These are phyloP conservation scores for Populus nigra DNA, from an alignment of 345 rosid species.

Conservation along the genomic window DNA sequence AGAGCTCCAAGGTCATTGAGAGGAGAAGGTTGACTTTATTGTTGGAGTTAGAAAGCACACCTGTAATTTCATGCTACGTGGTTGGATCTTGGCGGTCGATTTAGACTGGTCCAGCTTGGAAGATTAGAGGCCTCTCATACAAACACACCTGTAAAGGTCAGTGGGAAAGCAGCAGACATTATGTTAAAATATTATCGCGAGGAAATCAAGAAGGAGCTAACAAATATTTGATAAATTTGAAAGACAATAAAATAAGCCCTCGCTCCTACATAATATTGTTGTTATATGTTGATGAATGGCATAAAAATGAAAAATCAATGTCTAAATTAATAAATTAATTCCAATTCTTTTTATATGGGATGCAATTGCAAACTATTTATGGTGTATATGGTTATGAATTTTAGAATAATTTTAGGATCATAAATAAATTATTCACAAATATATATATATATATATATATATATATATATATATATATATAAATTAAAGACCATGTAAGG, in stretches of 20 bases:
- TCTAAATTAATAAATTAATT: too few species aligned
- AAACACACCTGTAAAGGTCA: conserved; percentile 1
- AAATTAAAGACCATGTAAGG: too few species aligned
- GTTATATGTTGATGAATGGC: neutral
- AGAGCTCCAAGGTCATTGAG: neutral
- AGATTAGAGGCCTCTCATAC: neutral
- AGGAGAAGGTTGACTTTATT: conserved; percentile 30
- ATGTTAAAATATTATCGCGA: neutral
- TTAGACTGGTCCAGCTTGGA: conserved; percentile 21
- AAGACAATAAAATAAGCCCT: neutral
- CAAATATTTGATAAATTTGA: neutral
- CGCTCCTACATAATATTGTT: too few species aligned
- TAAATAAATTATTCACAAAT: too few species aligned
- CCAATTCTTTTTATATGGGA: too few species aligned
- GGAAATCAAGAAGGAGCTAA: neutral
- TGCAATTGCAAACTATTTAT: too few species aligned
- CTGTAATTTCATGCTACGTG: conserved; percentile 20
- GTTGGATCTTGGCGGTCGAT: conserved; percentile 7
- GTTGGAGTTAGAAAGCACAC: conserved; percentile 16
- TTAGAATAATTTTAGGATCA: too few species aligned
- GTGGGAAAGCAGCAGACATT: neutral
- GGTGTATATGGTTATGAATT: too few species aligned
- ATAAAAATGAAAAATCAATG: too few species aligned
- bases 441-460: too few species aligned
- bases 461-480: too few species aligned